phyloP scores from a whole-genome alignment of 2,329 filamentous ascomycete genomes.

The Sporothrix mexicana region DNA sequence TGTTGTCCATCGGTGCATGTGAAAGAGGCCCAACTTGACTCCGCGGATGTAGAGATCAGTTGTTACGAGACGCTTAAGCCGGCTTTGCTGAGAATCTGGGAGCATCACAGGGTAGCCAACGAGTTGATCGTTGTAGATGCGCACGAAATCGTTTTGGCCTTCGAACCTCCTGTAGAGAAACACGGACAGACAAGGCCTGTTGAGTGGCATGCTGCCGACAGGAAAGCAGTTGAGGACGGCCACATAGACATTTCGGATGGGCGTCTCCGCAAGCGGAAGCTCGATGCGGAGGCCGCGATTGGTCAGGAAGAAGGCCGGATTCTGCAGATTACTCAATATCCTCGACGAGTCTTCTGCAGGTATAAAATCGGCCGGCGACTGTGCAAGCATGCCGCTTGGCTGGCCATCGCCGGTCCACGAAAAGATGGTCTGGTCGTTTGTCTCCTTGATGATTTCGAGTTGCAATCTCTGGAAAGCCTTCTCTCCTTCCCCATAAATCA shows the following conservation, averaged over 20 bases:
- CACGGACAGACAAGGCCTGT: not conserved
- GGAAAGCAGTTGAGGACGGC: not conserved
- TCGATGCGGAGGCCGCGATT: slow-evolving; percentile 9
- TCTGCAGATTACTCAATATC: not conserved
- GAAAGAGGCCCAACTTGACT: not conserved
- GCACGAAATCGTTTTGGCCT: slow-evolving; percentile 15
- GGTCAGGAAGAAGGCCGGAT: not conserved
- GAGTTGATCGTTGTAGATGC: not conserved
- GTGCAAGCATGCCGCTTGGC: slow-evolving; percentile 17
- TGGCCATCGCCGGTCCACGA: slow-evolving; percentile 35
- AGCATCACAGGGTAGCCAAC: not conserved
- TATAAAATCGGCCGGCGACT: not conserved
- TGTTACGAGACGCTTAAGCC: not conserved
- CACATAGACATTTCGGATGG: slow-evolving; percentile 6
- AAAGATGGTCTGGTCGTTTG: slow-evolving; percentile 37
- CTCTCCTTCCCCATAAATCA: slow-evolving; percentile 37
- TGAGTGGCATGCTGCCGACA: not conserved
- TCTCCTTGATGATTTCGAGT: slow-evolving; percentile 35
- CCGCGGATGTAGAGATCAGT: not conserved
- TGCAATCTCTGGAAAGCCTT: slow-evolving; percentile 36
- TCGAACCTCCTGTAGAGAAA: slow-evolving; percentile 10
- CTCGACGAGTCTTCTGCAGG: not conserved
- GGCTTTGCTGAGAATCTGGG: not conserved
- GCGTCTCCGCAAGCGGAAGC: not conserved
- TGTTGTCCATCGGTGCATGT: slow-evolving; percentile 5